phyloP scores from a whole-genome alignment of 2,329 filamentous ascomycete genomes.

The Rhytidhysteron rufulum region DNA sequence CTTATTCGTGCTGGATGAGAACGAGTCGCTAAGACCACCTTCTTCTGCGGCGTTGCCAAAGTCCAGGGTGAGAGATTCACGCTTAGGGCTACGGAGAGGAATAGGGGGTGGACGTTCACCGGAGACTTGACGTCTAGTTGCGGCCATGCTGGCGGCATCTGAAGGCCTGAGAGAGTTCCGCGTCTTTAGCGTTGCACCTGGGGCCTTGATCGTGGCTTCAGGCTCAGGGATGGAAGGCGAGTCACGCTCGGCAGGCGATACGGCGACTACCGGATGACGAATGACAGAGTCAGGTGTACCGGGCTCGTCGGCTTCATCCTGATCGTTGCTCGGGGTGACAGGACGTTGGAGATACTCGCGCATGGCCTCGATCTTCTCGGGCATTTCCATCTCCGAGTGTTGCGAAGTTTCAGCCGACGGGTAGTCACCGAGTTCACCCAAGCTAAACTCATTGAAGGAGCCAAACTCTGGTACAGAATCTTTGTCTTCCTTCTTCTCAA shows the following conservation, averaged over 20 bases:
- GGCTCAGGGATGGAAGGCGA: constrained; percentile 72
- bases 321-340: constrained; percentile 47
- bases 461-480: constrained; percentile 48
- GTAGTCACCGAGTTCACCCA: constrained; percentile 55
- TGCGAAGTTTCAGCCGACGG: constrained; percentile 29
- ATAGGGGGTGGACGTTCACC: constrained; percentile 56
- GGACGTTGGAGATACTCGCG: constrained; percentile 40
- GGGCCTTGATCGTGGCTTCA: constrained; percentile 83
- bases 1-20: constrained; percentile 18
- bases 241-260: constrained; percentile 38
- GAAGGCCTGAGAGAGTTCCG: constrained; percentile 82
- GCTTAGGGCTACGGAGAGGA: constrained; percentile 34
- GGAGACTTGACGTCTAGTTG: constrained; percentile 80
- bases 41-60: constrained; percentile 20
- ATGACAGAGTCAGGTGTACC: constrained; percentile 88
- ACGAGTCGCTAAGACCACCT: constrained; percentile 27
- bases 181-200: constrained; percentile 82
- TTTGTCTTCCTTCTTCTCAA: constrained; percentile 25
- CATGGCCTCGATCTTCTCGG: constrained; percentile 18
- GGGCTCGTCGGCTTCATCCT: constrained; percentile 59
- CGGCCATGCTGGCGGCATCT: constrained; percentile 79
- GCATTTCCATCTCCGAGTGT: constrained; percentile 8
- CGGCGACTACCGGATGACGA: constrained; percentile 61
- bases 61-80: constrained; percentile 32
- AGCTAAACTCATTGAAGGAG: constrained; percentile 51